Evolutionary conservation across 345 rosid species (phyloP).

Genomic region (Garcia nutans): DNA sequence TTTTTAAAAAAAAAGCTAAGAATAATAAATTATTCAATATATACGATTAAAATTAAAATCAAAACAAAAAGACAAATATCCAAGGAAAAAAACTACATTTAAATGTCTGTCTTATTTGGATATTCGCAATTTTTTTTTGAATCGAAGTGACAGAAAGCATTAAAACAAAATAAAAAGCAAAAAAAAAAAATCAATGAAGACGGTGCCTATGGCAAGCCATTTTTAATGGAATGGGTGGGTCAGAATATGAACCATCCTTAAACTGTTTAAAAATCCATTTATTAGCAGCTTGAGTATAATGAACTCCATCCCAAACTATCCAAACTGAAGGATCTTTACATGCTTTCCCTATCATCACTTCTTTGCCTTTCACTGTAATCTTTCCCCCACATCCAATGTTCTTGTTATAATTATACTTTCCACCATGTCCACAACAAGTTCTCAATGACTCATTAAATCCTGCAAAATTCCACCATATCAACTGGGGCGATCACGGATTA

Average conservation of each 20-base stretch:
- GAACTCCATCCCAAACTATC: slow-evolving; percentile 57
- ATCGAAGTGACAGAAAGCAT: neutral
- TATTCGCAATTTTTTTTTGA: neutral
- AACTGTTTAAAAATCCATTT: slow-evolving; percentile 35
- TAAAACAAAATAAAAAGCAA: neutral
- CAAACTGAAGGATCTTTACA: slow-evolving; percentile 41
- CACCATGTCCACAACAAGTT: slow-evolving; percentile 82
- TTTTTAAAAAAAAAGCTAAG: no score
- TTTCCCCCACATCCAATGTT: slow-evolving; percentile 53
- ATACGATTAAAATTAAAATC: no score
- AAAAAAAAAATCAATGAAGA: neutral
- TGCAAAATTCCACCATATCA: slow-evolving; percentile 3
- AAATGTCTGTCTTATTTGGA: neutral
- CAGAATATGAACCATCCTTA: slow-evolving; percentile 35
- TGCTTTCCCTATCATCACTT: slow-evolving; percentile 49
- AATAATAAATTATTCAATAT: no score
- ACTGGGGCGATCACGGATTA: no score
- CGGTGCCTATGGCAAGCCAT: slow-evolving; percentile 42
- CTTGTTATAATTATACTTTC: slow-evolving; percentile 61
- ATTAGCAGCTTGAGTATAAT: slow-evolving; percentile 50
- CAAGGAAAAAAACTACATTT: no score
- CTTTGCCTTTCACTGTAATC: slow-evolving; percentile 40
- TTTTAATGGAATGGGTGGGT: slow-evolving; percentile 38
- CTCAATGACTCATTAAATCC: slow-evolving; percentile 62
- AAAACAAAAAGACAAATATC: no score